phyloP scores from a whole-genome alignment of 1,284 basidiomycete genomes.

The Bondarzewia mesenterica region DNA sequence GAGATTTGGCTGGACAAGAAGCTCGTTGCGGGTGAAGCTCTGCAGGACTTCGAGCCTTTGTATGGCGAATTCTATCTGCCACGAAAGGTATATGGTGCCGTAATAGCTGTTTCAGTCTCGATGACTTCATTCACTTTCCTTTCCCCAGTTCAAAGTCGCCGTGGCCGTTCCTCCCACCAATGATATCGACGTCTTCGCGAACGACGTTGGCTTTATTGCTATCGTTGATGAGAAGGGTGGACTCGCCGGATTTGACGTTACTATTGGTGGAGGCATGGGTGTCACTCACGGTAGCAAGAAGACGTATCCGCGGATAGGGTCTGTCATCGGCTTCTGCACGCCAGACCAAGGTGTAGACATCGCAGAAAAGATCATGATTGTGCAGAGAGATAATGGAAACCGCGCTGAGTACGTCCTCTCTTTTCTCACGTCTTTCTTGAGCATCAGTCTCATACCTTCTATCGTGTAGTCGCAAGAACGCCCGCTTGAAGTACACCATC shows the following conservation, averaged over 20 bases:
- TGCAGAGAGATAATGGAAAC: conserved; percentile 95
- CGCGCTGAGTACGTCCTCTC: conserved; percentile 65
- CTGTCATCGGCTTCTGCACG: conserved; percentile 90
- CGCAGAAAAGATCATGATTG: conserved; percentile 90
- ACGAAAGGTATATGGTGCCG: conserved; percentile 56
- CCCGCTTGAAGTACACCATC: conserved; percentile 94
- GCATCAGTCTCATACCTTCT: conserved; percentile 2
- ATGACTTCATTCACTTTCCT: conserved; percentile 7
- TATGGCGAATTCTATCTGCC: conserved; percentile 98
- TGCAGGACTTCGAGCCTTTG: conserved; percentile 92
- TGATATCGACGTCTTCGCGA: conserved; percentile 93
- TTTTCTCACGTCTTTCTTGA: neutral
- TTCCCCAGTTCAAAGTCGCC: conserved; percentile 87
- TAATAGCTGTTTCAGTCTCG: conserved; percentile 1
- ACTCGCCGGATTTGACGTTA: conserved; percentile 85
- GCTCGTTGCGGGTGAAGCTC: conserved; percentile 82
- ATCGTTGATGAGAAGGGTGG: conserved; percentile 71
- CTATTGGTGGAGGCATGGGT: conserved; percentile 96
- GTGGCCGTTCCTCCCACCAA: conserved; percentile 96
- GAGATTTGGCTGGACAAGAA: conserved; percentile 99
- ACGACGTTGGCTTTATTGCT: conserved; percentile 94
- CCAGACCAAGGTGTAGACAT: conserved; percentile 81
- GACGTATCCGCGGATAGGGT: conserved; percentile 90
- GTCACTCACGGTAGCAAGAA: conserved; percentile 99
- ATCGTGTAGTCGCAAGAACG: conserved; percentile 49